Conservation (phyloP, 2,329 filamentous ascomycete genomes). For the Monilinia vaccinii-corymbosi region DNA sequence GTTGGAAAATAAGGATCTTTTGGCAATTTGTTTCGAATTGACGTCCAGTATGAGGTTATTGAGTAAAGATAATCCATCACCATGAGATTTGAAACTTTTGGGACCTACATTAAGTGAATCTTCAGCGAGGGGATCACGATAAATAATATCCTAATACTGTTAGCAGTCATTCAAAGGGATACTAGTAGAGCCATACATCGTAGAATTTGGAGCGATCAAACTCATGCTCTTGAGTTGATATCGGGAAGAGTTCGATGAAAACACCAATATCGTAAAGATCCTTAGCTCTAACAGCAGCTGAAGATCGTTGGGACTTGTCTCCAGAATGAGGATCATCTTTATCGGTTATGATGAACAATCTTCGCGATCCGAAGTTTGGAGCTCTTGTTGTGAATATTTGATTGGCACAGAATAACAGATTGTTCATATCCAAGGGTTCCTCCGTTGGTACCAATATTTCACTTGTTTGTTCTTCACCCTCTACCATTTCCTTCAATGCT, state of each 20-base stretch:
- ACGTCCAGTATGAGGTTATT: constrained; percentile 78
- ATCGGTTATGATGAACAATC: constrained; percentile 93
- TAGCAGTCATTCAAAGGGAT: constrained; percentile 11
- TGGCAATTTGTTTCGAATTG: constrained; percentile 80
- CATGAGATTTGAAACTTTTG: constrained; percentile 52
- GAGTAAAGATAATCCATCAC: constrained; percentile 69
- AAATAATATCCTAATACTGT: constrained; percentile 69
- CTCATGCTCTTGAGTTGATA: constrained; percentile 57
- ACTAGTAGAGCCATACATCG: constrained; percentile 51
- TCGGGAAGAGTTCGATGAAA: constrained; percentile 85
- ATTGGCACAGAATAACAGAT: constrained; percentile 88
- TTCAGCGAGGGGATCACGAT: constrained; percentile 65
- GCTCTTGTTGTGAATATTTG: constrained; percentile 94
- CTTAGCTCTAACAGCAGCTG: constrained; percentile 79
- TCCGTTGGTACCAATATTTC: constrained; percentile 61
- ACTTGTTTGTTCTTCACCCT: constrained; percentile 65
- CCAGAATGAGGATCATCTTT: constrained; percentile 75
- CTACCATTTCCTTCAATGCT: constrained; percentile 62
- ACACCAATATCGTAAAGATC: constrained; percentile 93
- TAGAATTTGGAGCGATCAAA: constrained; percentile 88
- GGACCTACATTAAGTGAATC: constrained; percentile 50
- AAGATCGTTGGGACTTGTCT: constrained; percentile 63
- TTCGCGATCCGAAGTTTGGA: constrained; percentile 83
- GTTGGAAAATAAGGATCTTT: constrained; percentile 76
- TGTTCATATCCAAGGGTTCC: constrained; percentile 70